phyloP scores from a whole-genome alignment of 441 rosid genomes.

The Euphorbia neoarborescens region DNA sequence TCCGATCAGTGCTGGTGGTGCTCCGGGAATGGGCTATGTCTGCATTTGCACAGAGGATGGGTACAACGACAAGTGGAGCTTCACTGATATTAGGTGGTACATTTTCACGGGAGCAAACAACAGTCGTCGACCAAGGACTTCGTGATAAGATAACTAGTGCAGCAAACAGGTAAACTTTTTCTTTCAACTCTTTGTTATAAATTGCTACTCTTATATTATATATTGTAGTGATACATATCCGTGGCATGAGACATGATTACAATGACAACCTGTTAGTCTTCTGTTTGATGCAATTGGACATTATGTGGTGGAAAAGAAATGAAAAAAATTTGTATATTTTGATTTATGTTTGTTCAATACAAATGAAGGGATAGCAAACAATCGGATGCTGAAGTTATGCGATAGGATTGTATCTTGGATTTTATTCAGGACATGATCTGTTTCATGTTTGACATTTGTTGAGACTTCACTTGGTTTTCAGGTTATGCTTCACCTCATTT shows the following conservation, averaged over 20 bases:
- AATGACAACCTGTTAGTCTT: neutral
- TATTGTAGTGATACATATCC: neutral
- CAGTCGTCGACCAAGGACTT: slow-evolving; percentile 57
- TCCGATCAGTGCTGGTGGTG: slow-evolving; percentile 63
- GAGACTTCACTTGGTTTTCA: neutral
- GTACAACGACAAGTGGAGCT: slow-evolving; percentile 55
- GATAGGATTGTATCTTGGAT: neutral
- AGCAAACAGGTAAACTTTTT: slow-evolving; percentile 63
- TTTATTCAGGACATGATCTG: neutral
- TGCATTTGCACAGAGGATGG: slow-evolving; percentile 66
- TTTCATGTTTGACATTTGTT: neutral
- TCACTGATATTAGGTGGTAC: slow-evolving; percentile 63
- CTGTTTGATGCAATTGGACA: neutral
- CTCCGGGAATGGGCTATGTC: slow-evolving; percentile 98
- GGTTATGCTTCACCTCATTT: neutral
- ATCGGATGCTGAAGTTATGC: neutral
- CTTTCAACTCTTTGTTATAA: neutral
- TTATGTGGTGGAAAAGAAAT: neutral
- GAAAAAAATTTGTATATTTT: neutral
- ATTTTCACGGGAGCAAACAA: slow-evolving; percentile 46
- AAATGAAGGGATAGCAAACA: neutral
- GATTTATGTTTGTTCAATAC: neutral
- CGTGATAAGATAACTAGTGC: slow-evolving; percentile 84
- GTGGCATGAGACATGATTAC: neutral
- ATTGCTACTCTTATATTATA: neutral